Evolutionary conservation across 805 yeast species (phyloP).

Genomic region (Dipodascus albidus): DNA sequence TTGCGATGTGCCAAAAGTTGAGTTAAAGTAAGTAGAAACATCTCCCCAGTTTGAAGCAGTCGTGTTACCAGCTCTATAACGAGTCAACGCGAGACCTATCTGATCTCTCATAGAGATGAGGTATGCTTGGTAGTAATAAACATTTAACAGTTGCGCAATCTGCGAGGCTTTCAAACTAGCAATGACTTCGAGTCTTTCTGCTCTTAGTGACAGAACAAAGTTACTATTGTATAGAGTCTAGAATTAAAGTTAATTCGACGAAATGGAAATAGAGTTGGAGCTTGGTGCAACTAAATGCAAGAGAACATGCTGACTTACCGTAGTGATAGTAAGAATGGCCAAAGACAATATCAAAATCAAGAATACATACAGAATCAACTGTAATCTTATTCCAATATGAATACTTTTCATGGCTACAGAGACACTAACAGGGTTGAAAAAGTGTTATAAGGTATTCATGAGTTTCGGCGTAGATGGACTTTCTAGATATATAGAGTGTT

Average conservation of each 20-base stretch:
- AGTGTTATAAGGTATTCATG: background rate
- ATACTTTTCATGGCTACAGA: conserved; percentile 11
- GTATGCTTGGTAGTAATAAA: conserved; percentile 54
- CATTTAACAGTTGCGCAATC: conserved; percentile 53
- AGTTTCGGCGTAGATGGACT: too few species aligned
- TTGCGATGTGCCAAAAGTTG: conserved; percentile 53
- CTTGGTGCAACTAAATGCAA: background rate
- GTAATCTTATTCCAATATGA: conserved; percentile 55
- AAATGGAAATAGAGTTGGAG: background rate
- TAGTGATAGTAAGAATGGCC: conserved; percentile 56
- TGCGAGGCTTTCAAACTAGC: conserved; percentile 77
- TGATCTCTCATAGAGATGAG: conserved; percentile 53
- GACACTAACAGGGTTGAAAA: background rate
- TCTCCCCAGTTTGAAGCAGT: conserved; percentile 37
- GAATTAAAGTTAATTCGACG: background rate
- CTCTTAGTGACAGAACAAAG: conserved; percentile 49
- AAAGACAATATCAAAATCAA: conserved; percentile 58
- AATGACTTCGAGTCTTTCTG: conserved; percentile 63
- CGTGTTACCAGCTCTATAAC: conserved; percentile 63
- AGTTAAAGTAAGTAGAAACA: conserved; percentile 40
- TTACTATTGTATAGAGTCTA: conserved; percentile 30
- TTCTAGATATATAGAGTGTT: too few species aligned
- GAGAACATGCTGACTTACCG: conserved; percentile 23
- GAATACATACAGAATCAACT: conserved; percentile 56
- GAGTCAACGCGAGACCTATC: conserved; percentile 47